Evolutionary conservation across 2,329 filamentous ascomycete genomes (phyloP), one percentile per base, ranked within the genome.

Genomic region (Ceratocystis eucalypticola): DNA sequence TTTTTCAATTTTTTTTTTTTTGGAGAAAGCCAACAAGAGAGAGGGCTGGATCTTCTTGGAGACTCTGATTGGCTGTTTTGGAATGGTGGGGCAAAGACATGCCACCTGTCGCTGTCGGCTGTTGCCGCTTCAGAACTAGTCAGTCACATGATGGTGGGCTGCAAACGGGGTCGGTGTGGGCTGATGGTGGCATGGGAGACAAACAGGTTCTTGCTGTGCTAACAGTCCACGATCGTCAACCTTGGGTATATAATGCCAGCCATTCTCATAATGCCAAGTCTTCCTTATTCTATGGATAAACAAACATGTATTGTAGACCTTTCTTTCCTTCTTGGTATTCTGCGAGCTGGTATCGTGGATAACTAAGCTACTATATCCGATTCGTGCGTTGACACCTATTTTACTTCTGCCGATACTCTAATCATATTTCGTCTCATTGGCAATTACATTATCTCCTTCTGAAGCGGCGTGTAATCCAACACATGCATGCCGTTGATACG

Each of bases 401-500:
- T 59, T 41, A 8, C 44, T 15, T 10, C 33, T 48, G 44, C 22
- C 12, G 30, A 61, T 6, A 55, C 37, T 41, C 37, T 4, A 12
- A 41, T 12, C 2, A 41, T 25, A 7, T 25, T 12, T 15, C 15
- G n/a, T 28, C 4, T 25, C 15, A 2, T 53, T 25, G 22, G n/a
- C 45, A 12, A 2, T 30, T 59, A 68, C 30, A 65, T 53, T 33
- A 68, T 65, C 17, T 65, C 66, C 46, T 59, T 30, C 15, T 50
- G 48, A 22, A 66, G 41, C 12, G 66, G 63, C 17, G 44, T 65
- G 50, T 68, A 65, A 28, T 68, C 63, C n/a, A 68, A 33, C n/a
- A 68, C 66, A 8, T 61, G 59, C 66, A 68, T 66, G 15, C 63
- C 63, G 55, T 68, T 62, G 25, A 68, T 41, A 30, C 66, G 59